phyloP scores from a whole-genome alignment of 2,329 filamentous ascomycete genomes.

The Endoconidiophora laricicola region DNA sequence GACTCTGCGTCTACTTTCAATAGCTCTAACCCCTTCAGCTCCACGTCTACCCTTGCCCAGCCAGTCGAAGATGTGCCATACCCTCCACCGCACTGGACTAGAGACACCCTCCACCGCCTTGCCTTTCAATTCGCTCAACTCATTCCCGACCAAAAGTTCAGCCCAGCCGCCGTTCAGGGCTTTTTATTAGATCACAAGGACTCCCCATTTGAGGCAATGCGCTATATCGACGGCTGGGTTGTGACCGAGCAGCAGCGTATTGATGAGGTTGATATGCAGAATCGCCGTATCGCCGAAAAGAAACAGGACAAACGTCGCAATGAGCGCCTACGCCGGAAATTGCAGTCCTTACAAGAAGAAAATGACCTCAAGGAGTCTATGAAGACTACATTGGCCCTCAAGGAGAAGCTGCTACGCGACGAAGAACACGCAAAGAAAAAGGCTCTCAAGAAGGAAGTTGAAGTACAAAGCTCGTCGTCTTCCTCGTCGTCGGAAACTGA shows the following conservation, averaged over 20 bases:
- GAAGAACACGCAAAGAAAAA: slow-evolving; percentile 4
- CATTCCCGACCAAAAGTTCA: slow-evolving; percentile 36
- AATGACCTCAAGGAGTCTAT: slow-evolving; percentile 8
- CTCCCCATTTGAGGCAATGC: slow-evolving; percentile 34
- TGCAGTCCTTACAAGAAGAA: slow-evolving; percentile 4
- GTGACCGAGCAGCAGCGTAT: slow-evolving; percentile 4
- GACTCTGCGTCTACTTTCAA: background rate
- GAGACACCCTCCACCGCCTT: slow-evolving; percentile 1
- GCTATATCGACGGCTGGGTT: slow-evolving; percentile 24
- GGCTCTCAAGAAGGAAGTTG: background rate
- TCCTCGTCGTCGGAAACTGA: background rate
- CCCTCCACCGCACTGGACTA: slow-evolving; percentile 1
- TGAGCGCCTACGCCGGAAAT: slow-evolving; percentile 2
- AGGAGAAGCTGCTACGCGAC: background rate
- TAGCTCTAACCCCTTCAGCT: background rate
- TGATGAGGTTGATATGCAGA: slow-evolving; percentile 2
- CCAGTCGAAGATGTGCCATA: background rate
- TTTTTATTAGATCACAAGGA: slow-evolving; percentile 48
- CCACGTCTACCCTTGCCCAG: background rate
- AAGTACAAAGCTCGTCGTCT: no score
- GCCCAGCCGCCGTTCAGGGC: slow-evolving; percentile 47
- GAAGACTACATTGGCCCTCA: background rate
- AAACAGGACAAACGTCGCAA: background rate
- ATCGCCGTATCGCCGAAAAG: background rate
- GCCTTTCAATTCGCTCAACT: slow-evolving; percentile 29